These are phyloP conservation scores for Zea mays DNA, from an alignment of 176 grass and related monocot species.

Conservation along the genomic window Zm-B73-REFERENCE-NAM-5.0 NC_050096.1:6864501-6865000, in stretches of 20 bases:
- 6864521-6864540: conserved; percentile 94
- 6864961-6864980: conserved; percentile 26
- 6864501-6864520: conserved; percentile 60
- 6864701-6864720: neutral
- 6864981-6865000: neutral
- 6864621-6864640: conserved; percentile 30
- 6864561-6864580: conserved; percentile 36
- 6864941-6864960: conserved; percentile 46
- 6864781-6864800: too few species aligned
- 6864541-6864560: conserved; percentile 21
- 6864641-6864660: neutral
- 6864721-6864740: neutral
- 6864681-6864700: neutral
- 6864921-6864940: neutral
- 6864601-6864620: neutral
- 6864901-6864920: neutral
- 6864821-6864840: neutral
- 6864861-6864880: neutral
- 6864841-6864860: conserved; percentile 1
- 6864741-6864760: neutral
- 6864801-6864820: too few species aligned
- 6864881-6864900: conserved; percentile 29
- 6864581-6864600: conserved; percentile 19
- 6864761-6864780: neutral
- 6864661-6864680: neutral